A percentile compares a stretch with the other conserved stretches of the same genome.
phyloP scores from a whole-genome alignment of 192 early-diverging fungal species.

The Thoreauomyces humboldtii region DNA sequence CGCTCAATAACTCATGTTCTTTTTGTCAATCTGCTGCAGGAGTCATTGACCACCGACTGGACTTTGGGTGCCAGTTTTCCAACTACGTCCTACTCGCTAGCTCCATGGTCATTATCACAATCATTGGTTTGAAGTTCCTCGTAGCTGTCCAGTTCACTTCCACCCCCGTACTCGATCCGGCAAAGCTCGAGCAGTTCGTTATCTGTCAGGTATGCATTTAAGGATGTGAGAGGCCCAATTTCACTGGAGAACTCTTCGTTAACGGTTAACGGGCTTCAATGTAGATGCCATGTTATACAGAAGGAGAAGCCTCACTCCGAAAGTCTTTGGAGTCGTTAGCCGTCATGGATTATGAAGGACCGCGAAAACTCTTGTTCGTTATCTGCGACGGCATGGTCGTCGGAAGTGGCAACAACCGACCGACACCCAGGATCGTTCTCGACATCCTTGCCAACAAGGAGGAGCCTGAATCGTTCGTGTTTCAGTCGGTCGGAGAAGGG shows the following conservation, averaged over 20 bases:
- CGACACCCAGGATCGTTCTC: conserved; percentile 88
- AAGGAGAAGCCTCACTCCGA: conserved; percentile 48
- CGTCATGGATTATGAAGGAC: conserved; percentile 73
- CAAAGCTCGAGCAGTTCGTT: conserved; percentile 9
- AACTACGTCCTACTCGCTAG: conserved; percentile 78
- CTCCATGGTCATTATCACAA: conserved; percentile 63
- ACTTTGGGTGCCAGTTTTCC: conserved; percentile 71
- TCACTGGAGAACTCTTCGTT: too few species aligned
- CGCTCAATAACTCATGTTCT: too few species aligned
- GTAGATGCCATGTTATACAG: conserved; percentile 86
- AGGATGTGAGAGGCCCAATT: too few species aligned
- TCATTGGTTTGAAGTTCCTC: conserved; percentile 88
- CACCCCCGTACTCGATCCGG: conserved; percentile 66
- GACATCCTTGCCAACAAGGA: conserved; percentile 71
- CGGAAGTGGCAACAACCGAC: conserved; percentile 84
- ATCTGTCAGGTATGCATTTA: too few species aligned
- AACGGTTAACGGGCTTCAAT: too few species aligned
- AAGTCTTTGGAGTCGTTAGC: conserved; percentile 67
- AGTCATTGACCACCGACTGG: conserved; percentile 71
- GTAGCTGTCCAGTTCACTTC: conserved; percentile 88
- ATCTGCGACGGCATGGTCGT: conserved; percentile 88
- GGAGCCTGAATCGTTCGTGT: conserved; percentile 60
- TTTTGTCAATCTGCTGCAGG: too few species aligned
- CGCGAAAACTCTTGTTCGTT: conserved; percentile 77
- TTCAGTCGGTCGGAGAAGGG: conserved; percentile 82